Base-by-base conservation (phyloP, 192 early-diverging fungal genomes). In the Backusella macrospora region DNA sequence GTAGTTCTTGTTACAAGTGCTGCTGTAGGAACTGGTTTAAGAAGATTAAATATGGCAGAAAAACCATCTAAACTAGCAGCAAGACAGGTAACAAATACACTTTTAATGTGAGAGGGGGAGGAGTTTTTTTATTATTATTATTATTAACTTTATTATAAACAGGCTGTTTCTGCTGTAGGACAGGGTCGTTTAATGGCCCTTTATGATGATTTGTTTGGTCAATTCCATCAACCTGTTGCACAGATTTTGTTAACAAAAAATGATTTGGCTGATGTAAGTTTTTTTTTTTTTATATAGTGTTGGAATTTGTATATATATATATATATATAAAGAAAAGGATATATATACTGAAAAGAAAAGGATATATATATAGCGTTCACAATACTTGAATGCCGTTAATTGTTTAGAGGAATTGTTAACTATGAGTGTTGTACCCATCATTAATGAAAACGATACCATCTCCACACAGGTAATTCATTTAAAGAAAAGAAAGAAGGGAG, bases 371-470 rank as follows among this genome's bases (percentile, higher is more conserved):
- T 87, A 97, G 94, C 88, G 96, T 75, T 87, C 92, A 6, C 96
- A 96, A 87, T 99, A 99, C 75, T 86, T 97, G 40, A 99, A 99
- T 82, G 98, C 98, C 1, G 93, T 94, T 76, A 96, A 95, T 76
- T 96, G 95, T 4, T 90, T 99, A 65, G 85, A 90, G 48, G 95
- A 97, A 71, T 87, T 98, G 62, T 85, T 99, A 40, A 81, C 85
- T 59, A 93, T 98, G 90, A 86, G 88, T 45, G 93, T 96, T 1
- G 93, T 99, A n/a, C 98, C 96, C 37, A 96, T 99, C 73, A 96
- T 99, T 23, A 99, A 99, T 77, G 98, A 99, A 79, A 99, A 99
- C 85, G 98, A 99, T 84, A 95, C 96, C 1, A 94, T 99, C 67
- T 94, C 90, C 38, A 83, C 81, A 64, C 73, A 76, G 63, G 82